Percentiles rank a stretch among this genome's conserved stretches.
Conservation (phyloP, 768 basidiomycete genomes). For the Termitomyces sp. region DNA sequence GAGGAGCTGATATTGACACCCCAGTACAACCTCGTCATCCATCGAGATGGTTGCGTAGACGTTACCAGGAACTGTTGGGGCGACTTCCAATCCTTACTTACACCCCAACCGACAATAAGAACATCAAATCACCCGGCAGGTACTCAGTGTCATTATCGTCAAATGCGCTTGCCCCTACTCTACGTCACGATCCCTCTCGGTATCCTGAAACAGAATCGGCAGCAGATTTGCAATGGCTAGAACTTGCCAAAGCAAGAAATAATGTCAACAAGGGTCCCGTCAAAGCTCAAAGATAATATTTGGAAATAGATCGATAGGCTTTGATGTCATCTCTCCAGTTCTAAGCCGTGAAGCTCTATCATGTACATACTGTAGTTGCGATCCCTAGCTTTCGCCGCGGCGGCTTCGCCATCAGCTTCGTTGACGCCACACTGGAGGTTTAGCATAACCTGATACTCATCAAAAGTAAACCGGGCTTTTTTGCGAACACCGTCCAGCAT, state of each 20-base stretch:
- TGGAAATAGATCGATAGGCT: constrained; percentile 1
- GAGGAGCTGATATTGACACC: neutral
- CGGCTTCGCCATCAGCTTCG: constrained; percentile 46
- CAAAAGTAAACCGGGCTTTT: constrained; percentile 71
- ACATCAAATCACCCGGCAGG: constrained; percentile 9
- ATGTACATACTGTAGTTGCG: constrained; percentile 82
- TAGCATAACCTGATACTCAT: constrained; percentile 90
- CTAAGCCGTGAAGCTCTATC: constrained; percentile 84
- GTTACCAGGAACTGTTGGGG: constrained; percentile 57
- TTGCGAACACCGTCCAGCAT: constrained; percentile 70
- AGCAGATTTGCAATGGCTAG: constrained; percentile 31
- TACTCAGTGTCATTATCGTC: constrained; percentile 29
- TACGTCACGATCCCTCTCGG: constrained; percentile 17
- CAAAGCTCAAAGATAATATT: constrained; percentile 2
- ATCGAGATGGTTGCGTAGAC: constrained; percentile 45
- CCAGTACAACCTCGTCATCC: constrained; percentile 20
- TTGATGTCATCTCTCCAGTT: constrained; percentile 39
- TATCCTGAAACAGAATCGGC: constrained; percentile 23
- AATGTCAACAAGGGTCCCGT: constrained; percentile 6
- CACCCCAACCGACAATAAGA: constrained; percentile 8
- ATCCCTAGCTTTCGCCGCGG: constrained; percentile 49
- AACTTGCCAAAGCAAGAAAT: constrained; percentile 11
- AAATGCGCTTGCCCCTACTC: constrained; percentile 19
- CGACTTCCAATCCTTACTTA: constrained; percentile 53
- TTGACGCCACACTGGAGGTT: constrained; percentile 86